These are phyloP conservation scores for Debaryomyces udenii DNA, from an alignment of 1,139 yeast species.

Conservation along the genomic window DNA sequence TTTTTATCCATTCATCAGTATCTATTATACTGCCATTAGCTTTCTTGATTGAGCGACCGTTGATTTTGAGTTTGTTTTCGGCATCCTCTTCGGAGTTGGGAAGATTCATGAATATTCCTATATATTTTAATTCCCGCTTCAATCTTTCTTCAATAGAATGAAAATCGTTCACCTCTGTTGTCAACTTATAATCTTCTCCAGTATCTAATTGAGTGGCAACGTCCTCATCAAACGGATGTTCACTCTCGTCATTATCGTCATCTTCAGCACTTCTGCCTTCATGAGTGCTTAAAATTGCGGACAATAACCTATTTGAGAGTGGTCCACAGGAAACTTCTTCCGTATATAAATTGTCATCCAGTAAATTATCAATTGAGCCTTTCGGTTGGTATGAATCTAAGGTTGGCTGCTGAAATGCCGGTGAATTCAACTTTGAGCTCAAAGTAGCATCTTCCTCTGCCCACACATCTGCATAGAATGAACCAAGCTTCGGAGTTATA, in stretches of 20 bases:
- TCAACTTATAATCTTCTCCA: conserved; percentile 38
- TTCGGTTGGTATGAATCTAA: conserved; percentile 56
- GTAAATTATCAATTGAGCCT: conserved; percentile 61
- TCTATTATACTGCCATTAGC: conserved; percentile 48
- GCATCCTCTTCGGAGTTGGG: conserved; percentile 32
- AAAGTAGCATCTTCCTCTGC: conserved; percentile 70
- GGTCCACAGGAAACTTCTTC: conserved; percentile 92
- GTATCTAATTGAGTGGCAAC: conserved; percentile 44
- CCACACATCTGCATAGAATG: conserved; percentile 82
- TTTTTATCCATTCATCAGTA: conserved; percentile 73
- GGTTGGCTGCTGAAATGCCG: conserved; percentile 42
- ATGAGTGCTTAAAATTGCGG: conserved; percentile 72
- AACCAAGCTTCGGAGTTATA: conserved; percentile 83
- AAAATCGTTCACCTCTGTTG: conserved; percentile 58
- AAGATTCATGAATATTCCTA: conserved; percentile 83
- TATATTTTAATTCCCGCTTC: conserved; percentile 82
- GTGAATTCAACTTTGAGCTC: conserved; percentile 42
- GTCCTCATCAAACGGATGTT: conserved; percentile 30
- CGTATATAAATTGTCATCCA: conserved; percentile 67
- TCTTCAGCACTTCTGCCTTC: conserved; percentile 37
- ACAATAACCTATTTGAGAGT: conserved; percentile 76
- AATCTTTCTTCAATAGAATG: conserved; percentile 82
- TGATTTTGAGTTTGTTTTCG: conserved; percentile 24
- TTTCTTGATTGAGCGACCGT: conserved; percentile 24
- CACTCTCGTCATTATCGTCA: conserved; percentile 21